phyloP scores from a whole-genome alignment of 768 basidiomycete species.

The Mycena metata region DNA sequence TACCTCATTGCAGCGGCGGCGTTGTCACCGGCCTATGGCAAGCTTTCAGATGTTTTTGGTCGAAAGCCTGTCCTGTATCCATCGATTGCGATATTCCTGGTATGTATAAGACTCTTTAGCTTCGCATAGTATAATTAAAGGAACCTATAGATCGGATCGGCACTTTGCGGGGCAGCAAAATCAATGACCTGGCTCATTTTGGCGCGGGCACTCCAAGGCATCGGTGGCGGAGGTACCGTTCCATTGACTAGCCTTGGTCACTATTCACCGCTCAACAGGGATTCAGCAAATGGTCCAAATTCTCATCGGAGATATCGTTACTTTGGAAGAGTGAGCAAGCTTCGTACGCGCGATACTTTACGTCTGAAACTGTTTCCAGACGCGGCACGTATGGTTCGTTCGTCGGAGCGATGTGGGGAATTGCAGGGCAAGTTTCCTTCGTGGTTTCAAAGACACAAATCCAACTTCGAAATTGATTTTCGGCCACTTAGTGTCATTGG shows the following conservation, averaged over 20 bases:
- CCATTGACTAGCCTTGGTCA: conserved; percentile 8
- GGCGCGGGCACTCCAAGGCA: conserved; percentile 70
- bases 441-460: background rate
- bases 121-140: background rate
- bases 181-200: conserved; percentile 84
- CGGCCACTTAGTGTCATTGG: conserved; percentile 70
- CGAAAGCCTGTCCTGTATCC: conserved; percentile 68
- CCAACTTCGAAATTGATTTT: too few relatives aligned
- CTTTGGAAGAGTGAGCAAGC: conserved; percentile 77
- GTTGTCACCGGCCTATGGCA: conserved; percentile 82
- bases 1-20: conserved; percentile 80
- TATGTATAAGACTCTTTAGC: conserved; percentile 46
- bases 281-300: conserved; percentile 64
- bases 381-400: conserved; percentile 85
- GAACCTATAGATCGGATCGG: conserved; percentile 73
- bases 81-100: conserved; percentile 67
- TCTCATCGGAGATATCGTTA: conserved; percentile 85
- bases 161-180: conserved; percentile 85
- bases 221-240: conserved; percentile 79
- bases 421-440: conserved; percentile 53
- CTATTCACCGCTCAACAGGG: conserved; percentile 8
- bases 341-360: background rate
- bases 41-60: conserved; percentile 71
- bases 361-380: conserved; percentile 47
- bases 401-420: conserved; percentile 84